Evolutionary conservation across 2,329 filamentous ascomycete genomes (phyloP).

Genomic region (Tympanopsis confertula): DNA sequence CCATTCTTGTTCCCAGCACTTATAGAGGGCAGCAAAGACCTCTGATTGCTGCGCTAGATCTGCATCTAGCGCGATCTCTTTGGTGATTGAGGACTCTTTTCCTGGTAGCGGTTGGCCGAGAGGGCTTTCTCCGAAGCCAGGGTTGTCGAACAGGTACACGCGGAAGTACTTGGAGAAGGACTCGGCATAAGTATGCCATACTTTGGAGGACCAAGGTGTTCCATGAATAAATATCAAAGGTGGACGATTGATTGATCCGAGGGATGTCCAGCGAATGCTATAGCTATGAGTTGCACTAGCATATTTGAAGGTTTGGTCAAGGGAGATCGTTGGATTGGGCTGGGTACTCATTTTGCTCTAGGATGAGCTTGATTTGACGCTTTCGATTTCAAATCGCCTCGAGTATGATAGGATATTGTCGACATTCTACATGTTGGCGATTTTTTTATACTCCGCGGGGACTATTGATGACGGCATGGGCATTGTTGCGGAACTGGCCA

Average conservation of each 20-base stretch:
- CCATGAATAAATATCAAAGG: conserved; percentile 31
- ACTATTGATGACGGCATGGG: too few species aligned
- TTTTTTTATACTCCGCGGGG: too few species aligned
- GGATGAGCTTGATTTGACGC: too few species aligned
- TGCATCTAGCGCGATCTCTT: conserved; percentile 14
- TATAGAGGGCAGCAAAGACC: conserved; percentile 23
- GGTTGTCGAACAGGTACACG: conserved; percentile 31
- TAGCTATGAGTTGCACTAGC: conserved; percentile 13
- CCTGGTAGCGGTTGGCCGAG: conserved; percentile 8
- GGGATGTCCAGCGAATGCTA: conserved; percentile 16
- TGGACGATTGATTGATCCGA: conserved; percentile 15
- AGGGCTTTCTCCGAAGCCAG: conserved; percentile 28
- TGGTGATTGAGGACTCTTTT: conserved; percentile 1
- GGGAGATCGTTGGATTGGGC: conserved; percentile 4
- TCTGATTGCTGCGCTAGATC: conserved; percentile 23
- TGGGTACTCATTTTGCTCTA: too few species aligned
- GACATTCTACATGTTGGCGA: too few species aligned
- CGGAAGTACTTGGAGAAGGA: conserved; percentile 19
- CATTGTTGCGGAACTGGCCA: too few species aligned
- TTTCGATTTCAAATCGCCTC: too few species aligned
- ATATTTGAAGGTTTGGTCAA: conserved; percentile 16
- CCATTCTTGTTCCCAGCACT: conserved; percentile 16
- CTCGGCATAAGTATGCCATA: conserved; percentile 22
- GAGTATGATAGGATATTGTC: too few species aligned
- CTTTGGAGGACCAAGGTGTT: conserved; percentile 30